Evolutionary conservation across 2,329 filamentous ascomycete species (phyloP).

Genomic region (Fusarium sp.): DNA sequence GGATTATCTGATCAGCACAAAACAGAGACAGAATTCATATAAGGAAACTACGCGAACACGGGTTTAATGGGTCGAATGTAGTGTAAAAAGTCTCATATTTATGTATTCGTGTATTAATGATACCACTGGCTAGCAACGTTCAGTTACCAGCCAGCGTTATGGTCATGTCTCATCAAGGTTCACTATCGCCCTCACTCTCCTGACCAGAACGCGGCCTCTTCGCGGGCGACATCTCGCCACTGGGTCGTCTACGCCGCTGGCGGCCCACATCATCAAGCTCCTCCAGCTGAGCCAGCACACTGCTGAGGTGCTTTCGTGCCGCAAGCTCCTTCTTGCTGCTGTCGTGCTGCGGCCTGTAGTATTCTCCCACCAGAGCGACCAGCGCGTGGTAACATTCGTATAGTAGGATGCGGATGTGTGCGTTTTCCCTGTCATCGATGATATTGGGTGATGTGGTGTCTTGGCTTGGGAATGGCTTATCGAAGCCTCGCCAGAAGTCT

Average conservation of each 20-base stretch:
- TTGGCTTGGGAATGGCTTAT: slow-evolving; percentile 34
- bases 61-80: not conserved
- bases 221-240: slow-evolving; percentile 56
- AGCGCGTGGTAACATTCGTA: slow-evolving; percentile 69
- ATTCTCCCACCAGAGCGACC: slow-evolving; percentile 63
- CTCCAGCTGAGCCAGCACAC: slow-evolving; percentile 59
- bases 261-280: slow-evolving; percentile 50
- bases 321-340: slow-evolving; percentile 64
- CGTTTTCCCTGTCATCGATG: slow-evolving; percentile 58
- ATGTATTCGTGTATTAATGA: slow-evolving; percentile 7
- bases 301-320: slow-evolving; percentile 62
- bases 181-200: slow-evolving; percentile 33
- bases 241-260: slow-evolving; percentile 50
- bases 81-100: slow-evolving; percentile 12
- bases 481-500: slow-evolving; percentile 62
- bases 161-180: slow-evolving; percentile 4
- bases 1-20: not conserved
- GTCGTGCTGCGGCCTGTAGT: slow-evolving; percentile 62
- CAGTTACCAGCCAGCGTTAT: not conserved
- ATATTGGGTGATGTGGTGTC: slow-evolving; percentile 37
- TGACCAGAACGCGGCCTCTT: slow-evolving; percentile 56
- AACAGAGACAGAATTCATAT: not conserved
- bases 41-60: not conserved
- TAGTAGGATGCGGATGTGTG: slow-evolving; percentile 61
- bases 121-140: not conserved